Conservation (phyloP, 257 asterid species). For the Solanum lycopersicoides region DNA sequence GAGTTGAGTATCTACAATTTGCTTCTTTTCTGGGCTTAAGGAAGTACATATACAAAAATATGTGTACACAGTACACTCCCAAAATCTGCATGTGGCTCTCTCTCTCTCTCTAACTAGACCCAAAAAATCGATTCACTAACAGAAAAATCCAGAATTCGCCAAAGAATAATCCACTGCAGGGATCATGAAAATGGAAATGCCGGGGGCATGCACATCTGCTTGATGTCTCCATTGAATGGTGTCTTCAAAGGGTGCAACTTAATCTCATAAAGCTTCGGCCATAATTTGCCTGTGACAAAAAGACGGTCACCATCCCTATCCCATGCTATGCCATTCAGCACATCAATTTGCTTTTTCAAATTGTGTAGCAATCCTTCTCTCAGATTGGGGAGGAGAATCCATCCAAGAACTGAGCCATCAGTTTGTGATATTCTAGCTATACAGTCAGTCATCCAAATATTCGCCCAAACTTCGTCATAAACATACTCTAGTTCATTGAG, state of each 20-base stretch:
- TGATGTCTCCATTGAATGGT: conserved; percentile 19
- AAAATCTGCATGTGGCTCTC: background rate
- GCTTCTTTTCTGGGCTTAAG: background rate
- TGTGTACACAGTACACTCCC: background rate
- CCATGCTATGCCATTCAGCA: conserved; percentile 95
- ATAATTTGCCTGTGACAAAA: conserved; percentile 42
- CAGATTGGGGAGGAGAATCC: conserved; percentile 75
- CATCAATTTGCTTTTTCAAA: conserved; percentile 52
- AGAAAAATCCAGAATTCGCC: background rate
- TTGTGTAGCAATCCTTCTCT: conserved; percentile 49
- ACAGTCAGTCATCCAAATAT: conserved; percentile 90
- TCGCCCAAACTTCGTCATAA: conserved; percentile 94
- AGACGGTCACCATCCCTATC: conserved; percentile 48
- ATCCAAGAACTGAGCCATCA: conserved; percentile 65
- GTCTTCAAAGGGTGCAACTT: conserved; percentile 20
- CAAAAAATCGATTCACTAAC: background rate
- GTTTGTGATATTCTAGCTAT: conserved; percentile 70
- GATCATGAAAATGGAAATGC: background rate
- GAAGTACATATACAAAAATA: background rate
- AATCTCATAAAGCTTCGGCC: conserved; percentile 35
- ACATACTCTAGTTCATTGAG: conserved; percentile 88
- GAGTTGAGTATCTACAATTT: background rate
- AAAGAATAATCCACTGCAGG: background rate
- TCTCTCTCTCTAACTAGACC: background rate
- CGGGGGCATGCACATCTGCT: conserved; percentile 15